Base-by-base conservation (phyloP, 345 rosid genomes). In the Citrus inodora region DNA sequence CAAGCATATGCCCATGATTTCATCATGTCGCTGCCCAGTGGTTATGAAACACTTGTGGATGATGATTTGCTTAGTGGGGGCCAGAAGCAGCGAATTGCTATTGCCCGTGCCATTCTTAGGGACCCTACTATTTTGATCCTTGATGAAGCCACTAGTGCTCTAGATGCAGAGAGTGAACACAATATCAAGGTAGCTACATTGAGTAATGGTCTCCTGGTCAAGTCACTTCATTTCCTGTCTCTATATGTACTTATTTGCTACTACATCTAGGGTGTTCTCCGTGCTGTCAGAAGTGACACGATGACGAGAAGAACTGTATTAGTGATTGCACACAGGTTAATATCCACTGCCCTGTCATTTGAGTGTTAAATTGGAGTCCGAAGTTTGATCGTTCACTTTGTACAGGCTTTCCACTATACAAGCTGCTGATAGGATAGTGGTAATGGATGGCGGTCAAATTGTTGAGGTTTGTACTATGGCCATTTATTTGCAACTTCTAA, bases 11-110 rank as follows among this genome's bases (percentile, higher is more conserved):
- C 98, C 48, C 98, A 93, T 81, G 97, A 92, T 69, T 95, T 95
- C 88, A 95, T 95, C 86, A 77, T 84, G 66, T 86, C 91, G 48
- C 93, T 95, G 70, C 98, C 99, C 71, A 78, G 86, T 84, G 99
- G 98, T 74, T 95, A 95, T 80, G 82, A 89, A 73, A 93, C 99
- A 16, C 80, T 89, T 5, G 93, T 95, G 46, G 99, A 95, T 82
- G 98, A 95, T 88, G 99, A 92, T 86, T 82, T 93, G 88, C 99
- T 93, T 32, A 95, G 99, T 56, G 99, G 99, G 73, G 98, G 98
- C 40, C 99, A 95, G 85, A 95, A 93, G 89, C 99, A 95, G 87
- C 86, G 99, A 70, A 95, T 93, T 82, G 99, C 99, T 61, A 93
- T 93, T 79, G 97, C 99, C 71, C 94, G 98, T 67, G 98, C 99